phyloP scores from a whole-genome alignment of 345 rosid genomes.

The Hibiscus syriacus region DNA sequence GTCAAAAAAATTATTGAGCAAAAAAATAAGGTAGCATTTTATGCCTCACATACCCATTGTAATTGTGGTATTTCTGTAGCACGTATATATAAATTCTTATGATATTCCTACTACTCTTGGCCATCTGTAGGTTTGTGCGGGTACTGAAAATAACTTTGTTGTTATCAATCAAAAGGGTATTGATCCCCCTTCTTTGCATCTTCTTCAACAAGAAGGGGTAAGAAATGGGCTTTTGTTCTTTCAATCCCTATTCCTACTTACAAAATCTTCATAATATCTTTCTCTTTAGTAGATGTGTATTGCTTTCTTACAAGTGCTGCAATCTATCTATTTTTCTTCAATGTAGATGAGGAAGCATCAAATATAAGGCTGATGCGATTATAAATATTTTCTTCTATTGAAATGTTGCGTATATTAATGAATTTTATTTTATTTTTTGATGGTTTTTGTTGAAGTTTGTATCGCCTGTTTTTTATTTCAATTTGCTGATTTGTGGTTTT shows the following conservation, averaged over 20 bases:
- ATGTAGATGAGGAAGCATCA: not conserved
- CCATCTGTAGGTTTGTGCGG: constrained; percentile 73
- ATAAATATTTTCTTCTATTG: not conserved
- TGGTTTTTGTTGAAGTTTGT: not conserved
- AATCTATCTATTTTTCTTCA: not conserved
- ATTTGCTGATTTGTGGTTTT: constrained; percentile 10
- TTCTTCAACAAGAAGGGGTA: constrained; percentile 68
- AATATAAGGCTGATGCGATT: not conserved
- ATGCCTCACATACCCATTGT: not conserved
- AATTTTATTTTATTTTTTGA: constrained; percentile 14
- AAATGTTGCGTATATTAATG: not conserved
- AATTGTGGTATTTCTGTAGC: not conserved
- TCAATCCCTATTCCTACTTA: not conserved
- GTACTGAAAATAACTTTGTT: constrained; percentile 68
- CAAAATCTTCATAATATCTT: not conserved
- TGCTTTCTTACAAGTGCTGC: not conserved
- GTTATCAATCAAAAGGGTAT: constrained; percentile 96
- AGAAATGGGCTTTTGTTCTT: constrained; percentile 17
- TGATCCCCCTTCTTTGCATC: constrained; percentile 92
- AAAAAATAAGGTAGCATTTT: constrained; percentile 58
- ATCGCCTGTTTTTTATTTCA: not conserved
- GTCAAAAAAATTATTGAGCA: constrained; percentile 78
- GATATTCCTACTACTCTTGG: constrained; percentile 7
- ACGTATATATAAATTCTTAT: not conserved
- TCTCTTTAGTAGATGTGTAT: not conserved